Evolutionary conservation across 495 filamentous ascomycete genomes (phyloP), one percentile per base, ranked within the genome.

Genomic region (Penicillium cosmopolitanum): DNA sequence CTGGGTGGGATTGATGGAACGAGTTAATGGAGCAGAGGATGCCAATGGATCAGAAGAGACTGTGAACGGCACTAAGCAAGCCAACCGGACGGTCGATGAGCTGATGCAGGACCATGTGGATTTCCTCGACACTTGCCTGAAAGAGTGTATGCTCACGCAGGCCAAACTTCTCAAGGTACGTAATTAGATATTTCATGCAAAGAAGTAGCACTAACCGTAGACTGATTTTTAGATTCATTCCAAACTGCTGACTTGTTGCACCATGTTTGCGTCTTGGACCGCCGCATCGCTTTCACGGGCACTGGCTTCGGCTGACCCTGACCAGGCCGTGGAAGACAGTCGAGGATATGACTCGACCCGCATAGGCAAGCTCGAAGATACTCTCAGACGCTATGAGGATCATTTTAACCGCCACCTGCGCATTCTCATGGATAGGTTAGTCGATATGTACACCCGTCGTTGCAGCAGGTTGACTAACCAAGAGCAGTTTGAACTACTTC

Each of bases 91-190:
- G 0, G 96, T 98, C 15, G 95, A 98, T 64, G 92, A 97, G 71
- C 76, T 98, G 66, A 98, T 98, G 95, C 92, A 98, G 73, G 94
- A 98, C 72, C 95, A 98, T 79, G 93, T 98, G 33, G 95, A 98
- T 74, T 98, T 98, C 71, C 73, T 98, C 55, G 95, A 97, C 66
- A 97, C 94, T 12, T 98, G 95, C 73, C 77, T 98, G 55, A 98
- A 98, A 76, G 95, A 97, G 77, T 97, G 96, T 80, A 97, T 97
- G 94, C 82, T 98, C 35, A 98, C 96, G 11, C 97, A 98, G 69
- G 89, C 89, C 53, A 97, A 96, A 73, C 76, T 98, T 8, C 77
- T 98, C 18, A 87, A 91, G 79, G 95, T 97, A 82, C 50, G 83
- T 51, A 34, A 18, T 8, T n/a, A 43, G 34, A 33, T 48, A 9